A percentile compares a stretch with the other conserved stretches of the same genome.
phyloP scores from a whole-genome alignment of 345 rosid species.

The Pelargonium nanum region DNA sequence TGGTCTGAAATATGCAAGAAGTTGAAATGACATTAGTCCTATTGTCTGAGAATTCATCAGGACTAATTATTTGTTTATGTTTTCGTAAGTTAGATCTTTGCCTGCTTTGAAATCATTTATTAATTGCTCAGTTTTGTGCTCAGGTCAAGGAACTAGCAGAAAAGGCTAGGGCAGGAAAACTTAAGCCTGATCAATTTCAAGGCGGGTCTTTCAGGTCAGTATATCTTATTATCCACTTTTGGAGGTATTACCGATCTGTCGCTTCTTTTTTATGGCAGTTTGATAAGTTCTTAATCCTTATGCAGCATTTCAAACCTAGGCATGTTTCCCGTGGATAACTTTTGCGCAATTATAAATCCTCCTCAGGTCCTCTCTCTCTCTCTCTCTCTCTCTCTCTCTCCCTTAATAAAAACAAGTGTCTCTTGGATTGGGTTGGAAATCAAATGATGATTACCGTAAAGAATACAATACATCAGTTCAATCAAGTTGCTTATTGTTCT shows the following conservation, averaged over 20 bases:
- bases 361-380: constrained; percentile 60
- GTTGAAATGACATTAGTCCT: too few species aligned
- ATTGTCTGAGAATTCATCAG: too few species aligned
- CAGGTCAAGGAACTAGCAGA: constrained; percentile 93
- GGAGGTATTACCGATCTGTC: neutral
- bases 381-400: neutral
- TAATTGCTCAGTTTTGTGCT: constrained; percentile 9
- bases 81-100: too few species aligned
- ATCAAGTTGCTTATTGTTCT: neutral
- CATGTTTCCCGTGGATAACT: constrained; percentile 95
- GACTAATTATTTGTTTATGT: too few species aligned
- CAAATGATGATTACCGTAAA: neutral
- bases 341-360: constrained; percentile 92
- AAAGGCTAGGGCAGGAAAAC: constrained; percentile 88
- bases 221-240: neutral
- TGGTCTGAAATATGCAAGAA: too few species aligned
- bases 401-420: neutral
- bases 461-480: neutral
- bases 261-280: neutral
- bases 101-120: too few species aligned
- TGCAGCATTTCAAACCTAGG: constrained; percentile 97
- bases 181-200: constrained; percentile 80
- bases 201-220: constrained; percentile 94
- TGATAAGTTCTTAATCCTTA: constrained; percentile 11
- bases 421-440: neutral